Conservation (phyloP, 179 eudicot genomes). For the Camellia oleifera region DNA sequence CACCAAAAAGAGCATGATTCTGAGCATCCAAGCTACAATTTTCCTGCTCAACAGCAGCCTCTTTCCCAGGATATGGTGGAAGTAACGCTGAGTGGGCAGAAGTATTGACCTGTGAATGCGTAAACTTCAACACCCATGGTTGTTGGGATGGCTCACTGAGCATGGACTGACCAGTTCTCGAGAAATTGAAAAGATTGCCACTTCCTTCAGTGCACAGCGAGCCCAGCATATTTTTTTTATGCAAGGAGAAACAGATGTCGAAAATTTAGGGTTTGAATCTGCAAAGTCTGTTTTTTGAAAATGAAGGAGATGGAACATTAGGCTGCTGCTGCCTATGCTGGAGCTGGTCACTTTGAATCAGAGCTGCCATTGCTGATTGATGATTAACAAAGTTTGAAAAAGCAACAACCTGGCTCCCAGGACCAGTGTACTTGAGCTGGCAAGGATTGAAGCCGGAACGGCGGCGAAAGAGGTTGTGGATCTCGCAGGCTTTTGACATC, state of each 20-base stretch:
- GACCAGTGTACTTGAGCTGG: no score
- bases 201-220: conserved; percentile 59
- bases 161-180: conserved; percentile 50
- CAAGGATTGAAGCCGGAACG: no score
- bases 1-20: conserved; percentile 65
- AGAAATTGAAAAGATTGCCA: conserved; percentile 57
- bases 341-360: conserved; percentile 46
- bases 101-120: conserved; percentile 46
- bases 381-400: no score
- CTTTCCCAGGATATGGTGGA: conserved; percentile 71
- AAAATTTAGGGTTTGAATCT: conserved; percentile 36
- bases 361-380: background rate
- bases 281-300: conserved; percentile 45
- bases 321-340: conserved; percentile 57
- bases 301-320: conserved; percentile 45
- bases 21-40: conserved; percentile 62
- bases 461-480: no score
- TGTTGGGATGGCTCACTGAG: conserved; percentile 60
- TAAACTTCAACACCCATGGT: conserved; percentile 55
- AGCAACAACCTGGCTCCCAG: no score
- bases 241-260: conserved; percentile 40
- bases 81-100: conserved; percentile 59
- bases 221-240: conserved; percentile 65
- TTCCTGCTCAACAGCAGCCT: conserved; percentile 52
- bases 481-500: no score